Evolutionary conservation across 306 rosid genomes (phyloP).

Genomic region (Trifolium pratense): DNA sequence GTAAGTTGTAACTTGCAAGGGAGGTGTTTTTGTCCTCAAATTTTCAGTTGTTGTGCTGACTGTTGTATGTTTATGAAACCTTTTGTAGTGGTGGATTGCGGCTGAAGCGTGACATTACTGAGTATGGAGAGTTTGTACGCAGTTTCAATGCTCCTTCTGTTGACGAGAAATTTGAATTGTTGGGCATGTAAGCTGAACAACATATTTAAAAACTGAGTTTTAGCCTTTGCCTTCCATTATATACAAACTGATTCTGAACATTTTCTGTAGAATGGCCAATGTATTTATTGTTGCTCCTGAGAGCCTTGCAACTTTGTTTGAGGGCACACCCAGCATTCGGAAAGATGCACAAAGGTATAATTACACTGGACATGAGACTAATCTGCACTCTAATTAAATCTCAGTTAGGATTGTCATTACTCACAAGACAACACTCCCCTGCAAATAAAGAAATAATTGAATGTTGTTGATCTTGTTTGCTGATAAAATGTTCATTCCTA

Average conservation of each 20-base stretch:
- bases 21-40: slow-evolving; percentile 21
- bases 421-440: background rate
- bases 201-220: slow-evolving; percentile 18
- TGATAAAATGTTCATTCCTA: slow-evolving; percentile 42
- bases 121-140: slow-evolving; percentile 96
- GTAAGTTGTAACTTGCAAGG: background rate
- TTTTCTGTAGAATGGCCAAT: slow-evolving; percentile 84
- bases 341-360: slow-evolving; percentile 92
- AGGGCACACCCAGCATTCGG: slow-evolving; percentile 97
- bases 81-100: slow-evolving; percentile 86
- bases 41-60: slow-evolving; percentile 33
- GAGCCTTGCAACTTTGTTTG: slow-evolving; percentile 89
- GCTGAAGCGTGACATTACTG: slow-evolving; percentile 98
- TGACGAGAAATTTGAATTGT: slow-evolving; percentile 90
- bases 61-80: slow-evolving; percentile 31
- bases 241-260: slow-evolving; percentile 36
- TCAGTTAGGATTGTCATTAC: background rate
- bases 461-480: slow-evolving; percentile 21
- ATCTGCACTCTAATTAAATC: background rate
- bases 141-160: slow-evolving; percentile 88
- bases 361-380: background rate
- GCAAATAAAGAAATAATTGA: background rate
- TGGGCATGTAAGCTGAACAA: slow-evolving; percentile 86
- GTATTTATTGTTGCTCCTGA: slow-evolving; percentile 99
- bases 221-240: background rate